phyloP scores from a whole-genome alignment of 2,329 filamentous ascomycete species.

The Colletotrichum lentis region DNA sequence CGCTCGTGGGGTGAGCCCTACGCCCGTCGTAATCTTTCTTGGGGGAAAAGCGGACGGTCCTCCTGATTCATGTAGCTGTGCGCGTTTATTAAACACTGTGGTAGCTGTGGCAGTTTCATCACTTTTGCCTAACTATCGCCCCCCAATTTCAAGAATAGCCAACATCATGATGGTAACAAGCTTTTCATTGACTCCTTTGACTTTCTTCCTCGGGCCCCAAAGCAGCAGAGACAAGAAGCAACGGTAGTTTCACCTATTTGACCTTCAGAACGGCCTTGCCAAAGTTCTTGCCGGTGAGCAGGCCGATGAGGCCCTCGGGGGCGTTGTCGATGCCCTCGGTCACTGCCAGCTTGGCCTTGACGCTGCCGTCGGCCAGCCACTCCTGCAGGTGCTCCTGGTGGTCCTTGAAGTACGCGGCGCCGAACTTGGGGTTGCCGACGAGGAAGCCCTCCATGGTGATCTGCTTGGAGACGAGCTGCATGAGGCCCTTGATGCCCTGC shows the following conservation, averaged over 20 bases:
- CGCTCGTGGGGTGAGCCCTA: too few relatives aligned
- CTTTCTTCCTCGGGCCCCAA: too few relatives aligned
- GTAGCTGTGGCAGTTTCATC: too few relatives aligned
- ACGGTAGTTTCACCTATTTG: slow-evolving; percentile 27
- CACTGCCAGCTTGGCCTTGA: slow-evolving; percentile 74
- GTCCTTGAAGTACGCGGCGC: slow-evolving; percentile 70
- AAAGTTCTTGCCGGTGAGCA: slow-evolving; percentile 82
- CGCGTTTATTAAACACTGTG: too few relatives aligned
- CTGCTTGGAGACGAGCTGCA: slow-evolving; percentile 70
- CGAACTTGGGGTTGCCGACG: slow-evolving; percentile 74
- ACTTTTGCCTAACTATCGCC: too few relatives aligned
- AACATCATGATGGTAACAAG: too few relatives aligned
- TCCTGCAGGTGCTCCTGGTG: slow-evolving; percentile 78
- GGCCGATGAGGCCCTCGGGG: slow-evolving; percentile 74
- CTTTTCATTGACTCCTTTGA: too few relatives aligned
- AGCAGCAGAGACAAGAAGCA: too few relatives aligned
- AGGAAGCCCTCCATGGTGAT: slow-evolving; percentile 80
- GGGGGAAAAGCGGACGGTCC: too few relatives aligned
- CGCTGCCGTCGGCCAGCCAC: slow-evolving; percentile 80
- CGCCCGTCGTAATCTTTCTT: too few relatives aligned
- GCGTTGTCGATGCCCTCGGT: slow-evolving; percentile 82
- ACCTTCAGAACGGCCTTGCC: slow-evolving; percentile 83
- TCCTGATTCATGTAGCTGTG: too few relatives aligned
- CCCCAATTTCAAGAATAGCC: too few relatives aligned
- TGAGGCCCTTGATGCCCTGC: slow-evolving; percentile 73